Base-by-base conservation (phyloP, 106 monocot species). In the Apostasia ramifera region DNA sequence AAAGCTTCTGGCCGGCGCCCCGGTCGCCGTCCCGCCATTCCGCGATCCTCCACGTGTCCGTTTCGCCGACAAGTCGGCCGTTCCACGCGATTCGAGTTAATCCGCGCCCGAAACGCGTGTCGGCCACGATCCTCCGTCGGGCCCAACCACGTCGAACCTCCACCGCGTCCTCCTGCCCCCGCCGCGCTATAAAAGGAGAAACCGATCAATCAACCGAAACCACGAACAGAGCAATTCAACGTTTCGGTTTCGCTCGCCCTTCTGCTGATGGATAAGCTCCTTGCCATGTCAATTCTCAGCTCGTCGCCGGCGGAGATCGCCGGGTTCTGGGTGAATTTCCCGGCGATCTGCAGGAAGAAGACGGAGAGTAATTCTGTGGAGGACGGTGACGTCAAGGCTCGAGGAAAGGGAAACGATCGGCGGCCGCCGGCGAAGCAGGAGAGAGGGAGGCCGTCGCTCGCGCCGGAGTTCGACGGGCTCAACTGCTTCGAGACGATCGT, bases 401-500 rank as follows among this genome's bases (percentile, higher is more conserved):
- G 3, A 40, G 12, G 40, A 8, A 5, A 8, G 44, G 0, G 62
- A 12, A 2, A 38, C 3, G 13, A 12, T 12, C 50, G 8, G 50
- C 4, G 50, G 44, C 44, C 5, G n/a, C 12, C 47, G 66, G 8
- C 7, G 66, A 8, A 47, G 66, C 47, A 15, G 49, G 49, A 14
- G 49, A 42, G 2, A 50, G 8, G 14, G 66, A 68, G 46, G 11
- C 52, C 67, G 2, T 61, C 70, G 14, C 77, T 85, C 15, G 85
- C 81, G 7, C 68, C 74, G 56, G 80, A 85, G 71, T 85, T 85
- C 57, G 85, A 85, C 4, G 85, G 85, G 51, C 69, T 85, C 74
- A 78, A 81, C 55, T 80, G 70, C 80, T 85, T 85, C 70, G 85
- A 81, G 66, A 84, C 84, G 3, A 43, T 84, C 47, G 74, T 84